Conservation (phyloP, 2,329 filamentous ascomycete species). For the Shiraia sp. region DNA sequence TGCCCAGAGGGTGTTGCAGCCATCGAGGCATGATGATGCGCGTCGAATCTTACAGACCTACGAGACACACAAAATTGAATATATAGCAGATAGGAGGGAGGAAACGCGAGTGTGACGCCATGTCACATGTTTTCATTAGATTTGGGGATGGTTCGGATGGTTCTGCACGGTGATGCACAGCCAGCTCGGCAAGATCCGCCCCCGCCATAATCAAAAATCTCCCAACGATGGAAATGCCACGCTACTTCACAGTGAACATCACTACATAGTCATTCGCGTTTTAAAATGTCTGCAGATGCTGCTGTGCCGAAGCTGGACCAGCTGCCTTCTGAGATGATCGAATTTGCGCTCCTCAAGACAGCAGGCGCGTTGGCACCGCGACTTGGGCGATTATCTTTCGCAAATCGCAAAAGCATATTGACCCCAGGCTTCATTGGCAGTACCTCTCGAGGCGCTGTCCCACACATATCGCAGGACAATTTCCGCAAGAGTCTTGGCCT, state of each 20-base stretch:
- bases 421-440: constrained; percentile 83
- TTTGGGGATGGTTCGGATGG: constrained; percentile 5
- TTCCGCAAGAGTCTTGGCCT: constrained; percentile 67
- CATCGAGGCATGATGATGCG: constrained; percentile 1
- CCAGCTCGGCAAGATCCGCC: constrained; percentile 1
- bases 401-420: constrained; percentile 66
- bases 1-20: constrained; percentile 11
- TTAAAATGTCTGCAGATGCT: constrained; percentile 12
- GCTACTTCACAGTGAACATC: neutral
- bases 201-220: constrained; percentile 6
- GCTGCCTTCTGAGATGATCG: constrained; percentile 47
- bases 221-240: neutral
- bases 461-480: constrained; percentile 88
- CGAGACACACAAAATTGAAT: no score
- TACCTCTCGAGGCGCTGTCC: constrained; percentile 81
- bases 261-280: neutral
- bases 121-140: constrained; percentile 13
- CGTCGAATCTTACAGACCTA: no score
- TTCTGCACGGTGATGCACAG: no score
- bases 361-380: constrained; percentile 57
- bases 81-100: no score
- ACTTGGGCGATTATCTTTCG: constrained; percentile 68
- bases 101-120: constrained; percentile 4
- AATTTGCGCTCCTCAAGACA: constrained; percentile 50
- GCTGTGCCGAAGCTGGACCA: constrained; percentile 20